Evolutionary conservation across 768 basidiomycete genomes (phyloP).

Genomic region (Dioszegia hungarica): DNA sequence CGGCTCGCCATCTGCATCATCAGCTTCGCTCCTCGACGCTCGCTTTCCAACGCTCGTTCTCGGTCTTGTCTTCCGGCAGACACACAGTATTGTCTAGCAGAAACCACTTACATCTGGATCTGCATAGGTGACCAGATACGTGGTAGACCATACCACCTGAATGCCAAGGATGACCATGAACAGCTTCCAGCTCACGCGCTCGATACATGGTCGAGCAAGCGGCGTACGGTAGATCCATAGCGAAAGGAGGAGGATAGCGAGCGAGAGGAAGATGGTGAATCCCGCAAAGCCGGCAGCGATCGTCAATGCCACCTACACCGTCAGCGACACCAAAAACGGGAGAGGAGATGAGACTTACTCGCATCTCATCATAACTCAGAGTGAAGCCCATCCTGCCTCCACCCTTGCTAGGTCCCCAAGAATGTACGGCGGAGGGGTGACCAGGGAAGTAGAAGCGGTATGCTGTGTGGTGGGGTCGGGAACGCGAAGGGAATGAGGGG

Average conservation of each 20-base stretch:
- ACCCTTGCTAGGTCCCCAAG: too few relatives aligned
- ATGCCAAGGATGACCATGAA: neutral
- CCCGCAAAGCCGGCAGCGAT: neutral
- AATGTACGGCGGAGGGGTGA: too few relatives aligned
- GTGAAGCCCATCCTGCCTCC: too few relatives aligned
- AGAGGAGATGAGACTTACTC: neutral
- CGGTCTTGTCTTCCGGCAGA: too few relatives aligned
- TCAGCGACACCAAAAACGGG: neutral
- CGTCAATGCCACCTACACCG: neutral
- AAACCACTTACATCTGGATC: conserved; percentile 6
- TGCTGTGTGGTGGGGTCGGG: too few relatives aligned
- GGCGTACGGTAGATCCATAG: conserved; percentile 1
- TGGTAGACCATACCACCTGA: neutral
- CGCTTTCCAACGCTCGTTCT: too few relatives aligned
- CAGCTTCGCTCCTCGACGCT: neutral
- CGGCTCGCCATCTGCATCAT: neutral
- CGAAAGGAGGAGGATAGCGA: neutral
- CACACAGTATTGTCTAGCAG: too few relatives aligned
- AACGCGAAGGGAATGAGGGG: too few relatives aligned
- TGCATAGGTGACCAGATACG: neutral
- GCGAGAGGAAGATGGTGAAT: neutral
- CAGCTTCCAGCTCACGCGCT: conserved; percentile 4
- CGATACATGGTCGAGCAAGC: neutral
- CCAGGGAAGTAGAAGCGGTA: too few relatives aligned
- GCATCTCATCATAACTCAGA: neutral